phyloP scores from a whole-genome alignment of 768 basidiomycete species.

The Imleria badia region DNA sequence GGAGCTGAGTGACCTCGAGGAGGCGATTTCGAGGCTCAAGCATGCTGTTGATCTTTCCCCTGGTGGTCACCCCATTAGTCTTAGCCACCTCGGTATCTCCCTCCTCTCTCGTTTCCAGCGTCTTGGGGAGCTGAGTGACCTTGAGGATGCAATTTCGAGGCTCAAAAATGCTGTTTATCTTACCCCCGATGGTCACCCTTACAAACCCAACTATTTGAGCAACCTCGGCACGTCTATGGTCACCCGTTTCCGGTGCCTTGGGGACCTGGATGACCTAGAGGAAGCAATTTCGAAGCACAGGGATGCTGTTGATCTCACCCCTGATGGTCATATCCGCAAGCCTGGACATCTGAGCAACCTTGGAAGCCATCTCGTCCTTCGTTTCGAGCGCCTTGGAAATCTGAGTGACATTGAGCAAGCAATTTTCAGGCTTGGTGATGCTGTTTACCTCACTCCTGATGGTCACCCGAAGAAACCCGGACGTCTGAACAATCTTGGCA shows the following conservation, averaged over 20 bases:
- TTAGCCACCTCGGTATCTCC: not conserved
- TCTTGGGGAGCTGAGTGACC: not conserved
- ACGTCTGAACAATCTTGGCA: not conserved
- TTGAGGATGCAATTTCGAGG: not conserved
- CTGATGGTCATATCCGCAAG: not conserved
- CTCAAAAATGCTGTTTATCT: not conserved
- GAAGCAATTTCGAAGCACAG: not conserved
- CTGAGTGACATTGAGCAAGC: not conserved
- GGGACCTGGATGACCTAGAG: not conserved
- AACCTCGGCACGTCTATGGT: not conserved
- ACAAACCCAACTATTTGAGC: not conserved
- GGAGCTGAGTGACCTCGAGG: not conserved
- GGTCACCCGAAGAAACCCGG: not conserved
- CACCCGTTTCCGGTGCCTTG: not conserved
- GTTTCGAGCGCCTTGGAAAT: conserved; percentile 3
- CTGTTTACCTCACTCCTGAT: not conserved
- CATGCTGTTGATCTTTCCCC: not conserved
- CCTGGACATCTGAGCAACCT: not conserved
- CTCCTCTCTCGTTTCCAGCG: not conserved
- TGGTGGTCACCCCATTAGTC: not conserved
- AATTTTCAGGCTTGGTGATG: not conserved
- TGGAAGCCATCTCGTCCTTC: not conserved
- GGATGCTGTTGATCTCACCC: not conserved
- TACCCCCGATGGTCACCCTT: not conserved
- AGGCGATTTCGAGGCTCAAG: not conserved